A percentile compares a stretch with the other conserved stretches of the same genome.
These are phyloP conservation scores for Chlamydomonas sp. DNA, from an alignment of 139 green algal species.

Conservation along the genomic window DNA sequence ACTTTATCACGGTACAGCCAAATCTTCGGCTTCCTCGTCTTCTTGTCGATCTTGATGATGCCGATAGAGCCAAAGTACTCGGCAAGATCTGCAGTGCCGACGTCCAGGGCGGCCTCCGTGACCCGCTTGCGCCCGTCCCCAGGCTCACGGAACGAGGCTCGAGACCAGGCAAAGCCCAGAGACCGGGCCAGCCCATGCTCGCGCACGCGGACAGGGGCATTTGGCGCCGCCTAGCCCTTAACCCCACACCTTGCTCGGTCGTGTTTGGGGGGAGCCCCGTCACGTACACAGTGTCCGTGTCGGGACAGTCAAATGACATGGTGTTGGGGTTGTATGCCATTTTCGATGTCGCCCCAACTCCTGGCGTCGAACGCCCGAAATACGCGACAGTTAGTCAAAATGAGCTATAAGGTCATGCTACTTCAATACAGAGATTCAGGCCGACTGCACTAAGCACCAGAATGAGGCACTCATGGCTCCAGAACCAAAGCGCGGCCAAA, in stretches of 20 bases:
- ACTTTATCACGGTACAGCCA: slow-evolving; percentile 65
- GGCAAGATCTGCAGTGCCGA: slow-evolving; percentile 57
- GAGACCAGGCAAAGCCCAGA: not conserved
- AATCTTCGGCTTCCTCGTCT: slow-evolving; percentile 77
- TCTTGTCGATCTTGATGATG: slow-evolving; percentile 73
- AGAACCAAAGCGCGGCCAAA: too few relatives aligned
- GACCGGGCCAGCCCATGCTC: too few relatives aligned
- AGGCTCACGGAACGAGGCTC: not conserved
- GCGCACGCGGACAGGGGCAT: not conserved
- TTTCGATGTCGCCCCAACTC: too few relatives aligned
- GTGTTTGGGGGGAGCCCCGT: slow-evolving; percentile 65
- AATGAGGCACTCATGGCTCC: too few relatives aligned
- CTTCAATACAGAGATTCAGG: too few relatives aligned
- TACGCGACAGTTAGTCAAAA: too few relatives aligned
- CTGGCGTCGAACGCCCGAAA: too few relatives aligned
- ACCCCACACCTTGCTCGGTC: slow-evolving; percentile 60
- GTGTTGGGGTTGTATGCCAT: slow-evolving; percentile 75
- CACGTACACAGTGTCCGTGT: slow-evolving; percentile 78
- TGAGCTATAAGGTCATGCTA: too few relatives aligned
- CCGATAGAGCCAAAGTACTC: slow-evolving; percentile 87
- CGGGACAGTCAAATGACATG: slow-evolving; percentile 69
- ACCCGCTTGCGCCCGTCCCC: slow-evolving; percentile 2
- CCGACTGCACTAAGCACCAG: too few relatives aligned
- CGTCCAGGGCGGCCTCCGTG: slow-evolving; percentile 10
- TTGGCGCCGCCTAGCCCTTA: not conserved